Evolutionary conservation across 345 rosid species (phyloP), one percentile per base, ranked within the genome.

Genomic region (Heritiera littoralis): DNA sequence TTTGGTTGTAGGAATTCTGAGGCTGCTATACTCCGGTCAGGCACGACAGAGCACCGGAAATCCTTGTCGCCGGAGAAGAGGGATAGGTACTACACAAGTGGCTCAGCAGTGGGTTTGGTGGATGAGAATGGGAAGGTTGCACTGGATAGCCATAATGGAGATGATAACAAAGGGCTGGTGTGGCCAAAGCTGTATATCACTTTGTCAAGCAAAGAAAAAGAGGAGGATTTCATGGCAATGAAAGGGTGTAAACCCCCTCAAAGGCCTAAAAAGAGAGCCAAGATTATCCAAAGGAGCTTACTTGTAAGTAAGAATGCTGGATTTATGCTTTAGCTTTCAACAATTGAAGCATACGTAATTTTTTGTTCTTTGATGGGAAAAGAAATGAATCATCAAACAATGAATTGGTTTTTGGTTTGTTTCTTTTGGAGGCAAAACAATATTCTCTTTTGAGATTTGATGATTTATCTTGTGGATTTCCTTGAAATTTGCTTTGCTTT

Each of bases 231-330:
- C 74, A 78, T 91, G 85, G 92, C 92, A 5, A 91, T 91, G 94
- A 91, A 91, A 83, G 92, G 94, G 11, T 91, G 94, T 63, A 91
- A 91, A 84, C 92, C 86, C 49, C 87, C 94, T 68, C 94, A 91
- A 73, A 88, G 94, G 84, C 94, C 94, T 55, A 91, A 87, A 71
- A 91, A 88, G 88, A 88, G 94, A 54, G 90, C 91, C 79, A 91
- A 91, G 81, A 58, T 87, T 5, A 82, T 91, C 66, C 94, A 91
- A 80, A 91, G 90, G 85, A 91, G 88, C 70, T 80, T 91, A 75
- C 92, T 91, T 80, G 94, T 88, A 75, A 88, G 92, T 76, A 40
- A 64, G 41, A 6, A 11, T n/a, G 35, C 35, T 78, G 4, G 20
- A 51, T 56, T 9, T 40, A 65, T 38, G 7, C 30, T n/a, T n/a